Evolutionary conservation across 768 basidiomycete species (phyloP).

Genomic region (Boletellus ananas): DNA sequence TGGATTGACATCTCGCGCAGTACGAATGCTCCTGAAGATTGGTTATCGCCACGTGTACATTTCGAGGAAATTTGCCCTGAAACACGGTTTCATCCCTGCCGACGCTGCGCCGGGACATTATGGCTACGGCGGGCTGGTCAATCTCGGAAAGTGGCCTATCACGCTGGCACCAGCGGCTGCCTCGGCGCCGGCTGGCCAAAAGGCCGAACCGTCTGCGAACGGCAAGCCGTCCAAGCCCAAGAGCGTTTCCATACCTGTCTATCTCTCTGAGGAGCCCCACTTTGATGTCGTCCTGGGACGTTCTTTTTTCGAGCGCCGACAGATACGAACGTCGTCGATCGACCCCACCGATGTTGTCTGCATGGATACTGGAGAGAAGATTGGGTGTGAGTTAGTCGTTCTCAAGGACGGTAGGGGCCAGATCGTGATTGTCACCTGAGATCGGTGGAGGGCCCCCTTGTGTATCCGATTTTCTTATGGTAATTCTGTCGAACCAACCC

Average conservation of each 20-base stretch:
- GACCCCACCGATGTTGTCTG: slow-evolving; percentile 91
- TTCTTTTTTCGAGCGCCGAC: slow-evolving; percentile 77
- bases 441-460: not conserved
- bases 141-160: slow-evolving; percentile 85
- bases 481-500: no score
- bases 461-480: not conserved
- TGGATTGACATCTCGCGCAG: slow-evolving; percentile 34
- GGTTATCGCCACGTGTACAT: slow-evolving; percentile 96
- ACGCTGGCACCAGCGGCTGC: slow-evolving; percentile 44
- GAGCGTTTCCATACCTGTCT: slow-evolving; percentile 57
- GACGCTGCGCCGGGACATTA: slow-evolving; percentile 88
- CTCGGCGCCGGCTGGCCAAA: not conserved
- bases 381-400: slow-evolving; percentile 89
- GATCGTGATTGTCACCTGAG: slow-evolving; percentile 76
- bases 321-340: slow-evolving; percentile 73
- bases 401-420: slow-evolving; percentile 89
- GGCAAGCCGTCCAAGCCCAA: slow-evolving; percentile 29
- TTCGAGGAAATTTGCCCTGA: slow-evolving; percentile 86
- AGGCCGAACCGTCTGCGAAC: not conserved
- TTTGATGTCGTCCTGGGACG: slow-evolving; percentile 94
- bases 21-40: slow-evolving; percentile 89
- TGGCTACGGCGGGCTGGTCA: slow-evolving; percentile 88
- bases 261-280: slow-evolving; percentile 90
- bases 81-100: slow-evolving; percentile 81
- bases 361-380: slow-evolving; percentile 87